phyloP scores from a whole-genome alignment of 2,329 filamentous ascomycete genomes.

The Aspergillus unguis region DNA sequence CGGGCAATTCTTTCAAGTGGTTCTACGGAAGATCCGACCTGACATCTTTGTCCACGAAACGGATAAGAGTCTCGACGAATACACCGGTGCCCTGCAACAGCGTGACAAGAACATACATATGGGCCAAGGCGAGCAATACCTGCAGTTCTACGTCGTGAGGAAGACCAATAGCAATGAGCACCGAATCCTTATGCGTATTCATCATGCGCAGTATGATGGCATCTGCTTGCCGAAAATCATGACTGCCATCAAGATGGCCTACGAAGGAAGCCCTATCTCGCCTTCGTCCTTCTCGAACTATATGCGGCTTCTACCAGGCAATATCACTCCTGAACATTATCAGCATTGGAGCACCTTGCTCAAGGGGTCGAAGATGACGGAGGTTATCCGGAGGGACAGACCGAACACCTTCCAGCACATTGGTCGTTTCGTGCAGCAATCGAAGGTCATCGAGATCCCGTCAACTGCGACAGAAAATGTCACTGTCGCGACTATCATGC shows the following conservation, averaged over 20 bases:
- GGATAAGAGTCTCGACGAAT: conserved; percentile 51
- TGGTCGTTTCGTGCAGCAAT: conserved; percentile 35
- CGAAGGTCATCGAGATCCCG: conserved; percentile 34
- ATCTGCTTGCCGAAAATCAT: conserved; percentile 63
- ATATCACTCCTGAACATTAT: conserved; percentile 47
- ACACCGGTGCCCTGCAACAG: conserved; percentile 53
- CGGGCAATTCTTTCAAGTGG: conserved; percentile 53
- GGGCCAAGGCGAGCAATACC: conserved; percentile 58
- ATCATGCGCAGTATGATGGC: conserved; percentile 68
- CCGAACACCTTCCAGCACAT: conserved; percentile 37
- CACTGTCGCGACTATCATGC: conserved; percentile 63
- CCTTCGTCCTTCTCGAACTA: conserved; percentile 47
- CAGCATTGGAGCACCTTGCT: conserved; percentile 62
- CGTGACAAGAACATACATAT: conserved; percentile 56
- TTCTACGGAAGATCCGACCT: conserved; percentile 54
- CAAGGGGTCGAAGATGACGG: conserved; percentile 51
- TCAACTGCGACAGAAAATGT: conserved; percentile 54
- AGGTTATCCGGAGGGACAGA: conserved; percentile 33
- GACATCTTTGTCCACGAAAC: conserved; percentile 54
- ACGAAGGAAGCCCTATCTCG: conserved; percentile 40
- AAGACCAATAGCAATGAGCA: conserved; percentile 40
- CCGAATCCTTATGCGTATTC: conserved; percentile 59
- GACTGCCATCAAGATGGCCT: conserved; percentile 57
- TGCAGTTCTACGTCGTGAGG: conserved; percentile 57
- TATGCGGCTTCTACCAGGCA: conserved; percentile 40